phyloP scores from a whole-genome alignment of 805 yeast genomes.

The Candida ortonii region DNA sequence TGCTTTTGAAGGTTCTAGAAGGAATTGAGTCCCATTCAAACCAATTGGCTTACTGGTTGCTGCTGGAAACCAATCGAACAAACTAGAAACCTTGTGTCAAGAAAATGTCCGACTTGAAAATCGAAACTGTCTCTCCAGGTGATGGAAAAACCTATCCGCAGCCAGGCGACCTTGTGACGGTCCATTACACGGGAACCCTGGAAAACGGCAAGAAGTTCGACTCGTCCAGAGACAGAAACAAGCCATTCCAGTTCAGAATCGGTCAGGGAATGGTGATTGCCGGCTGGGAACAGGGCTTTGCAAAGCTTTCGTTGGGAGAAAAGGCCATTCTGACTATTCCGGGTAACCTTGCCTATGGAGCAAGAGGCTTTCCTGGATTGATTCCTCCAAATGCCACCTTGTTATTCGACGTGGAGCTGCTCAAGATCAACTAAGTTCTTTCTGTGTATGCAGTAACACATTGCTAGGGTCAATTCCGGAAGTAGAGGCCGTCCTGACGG shows the following conservation, averaged over 20 bases:
- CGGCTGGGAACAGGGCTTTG: constrained; percentile 96
- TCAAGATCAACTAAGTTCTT: constrained; percentile 45
- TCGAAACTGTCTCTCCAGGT: constrained; percentile 44
- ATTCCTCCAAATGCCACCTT: constrained; percentile 96
- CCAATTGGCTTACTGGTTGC: too few relatives aligned
- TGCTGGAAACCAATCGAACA: too few relatives aligned
- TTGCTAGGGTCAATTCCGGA: too few relatives aligned
- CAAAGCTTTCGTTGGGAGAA: constrained; percentile 88
- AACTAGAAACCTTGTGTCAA: too few relatives aligned
- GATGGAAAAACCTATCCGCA: constrained; percentile 87
- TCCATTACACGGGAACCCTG: constrained; percentile 93
- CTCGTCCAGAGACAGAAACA: constrained; percentile 91
- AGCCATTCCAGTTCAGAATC: constrained; percentile 89
- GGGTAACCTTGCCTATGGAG: constrained; percentile 90
- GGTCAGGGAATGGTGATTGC: constrained; percentile 96
- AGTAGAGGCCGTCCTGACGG: constrained; percentile 30
- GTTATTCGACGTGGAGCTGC: constrained; percentile 77
- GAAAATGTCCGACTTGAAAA: constrained; percentile 30
- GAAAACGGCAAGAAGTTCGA: constrained; percentile 96
- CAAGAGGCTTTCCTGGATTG: constrained; percentile 92
- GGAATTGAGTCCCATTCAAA: too few relatives aligned
- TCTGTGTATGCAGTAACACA: too few relatives aligned
- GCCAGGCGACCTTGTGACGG: constrained; percentile 83
- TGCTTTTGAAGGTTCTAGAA: too few relatives aligned
- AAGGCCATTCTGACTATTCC: constrained; percentile 91